Conservation (phyloP, 2,329 filamentous ascomycete species). For the Pseudogymnoascus sp. region DNA sequence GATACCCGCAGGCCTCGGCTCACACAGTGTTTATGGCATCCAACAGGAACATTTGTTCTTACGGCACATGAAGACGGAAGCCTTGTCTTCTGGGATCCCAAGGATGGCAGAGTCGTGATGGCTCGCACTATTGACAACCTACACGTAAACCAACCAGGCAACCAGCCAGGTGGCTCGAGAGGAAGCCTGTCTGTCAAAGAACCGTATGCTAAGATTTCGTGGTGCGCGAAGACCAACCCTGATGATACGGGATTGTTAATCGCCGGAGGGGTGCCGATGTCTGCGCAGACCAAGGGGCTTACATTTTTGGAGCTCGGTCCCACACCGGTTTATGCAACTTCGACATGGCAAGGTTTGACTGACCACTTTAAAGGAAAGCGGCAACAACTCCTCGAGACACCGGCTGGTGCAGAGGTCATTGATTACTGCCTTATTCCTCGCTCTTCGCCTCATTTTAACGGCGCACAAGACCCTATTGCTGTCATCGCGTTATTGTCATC, state of each 20-base stretch:
- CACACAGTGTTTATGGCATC: conserved; percentile 86
- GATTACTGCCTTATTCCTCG: conserved; percentile 81
- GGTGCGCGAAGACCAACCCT: conserved; percentile 90
- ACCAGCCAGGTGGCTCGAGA: conserved; percentile 34
- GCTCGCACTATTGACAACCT: conserved; percentile 71
- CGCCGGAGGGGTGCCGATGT: conserved; percentile 67
- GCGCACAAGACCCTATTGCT: conserved; percentile 84
- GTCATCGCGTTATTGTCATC: conserved; percentile 72
- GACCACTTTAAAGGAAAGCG: conserved; percentile 74
- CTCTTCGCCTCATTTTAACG: conserved; percentile 73
- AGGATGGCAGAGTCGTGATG: conserved; percentile 75
- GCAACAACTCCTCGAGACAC: conserved; percentile 63
- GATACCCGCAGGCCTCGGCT: conserved; percentile 62
- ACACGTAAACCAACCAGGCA: conserved; percentile 61
- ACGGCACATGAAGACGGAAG: conserved; percentile 57
- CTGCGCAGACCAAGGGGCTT: conserved; percentile 63
- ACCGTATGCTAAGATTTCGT: conserved; percentile 70
- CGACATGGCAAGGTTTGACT: conserved; percentile 74
- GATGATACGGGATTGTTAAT: conserved; percentile 88
- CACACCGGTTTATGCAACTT: conserved; percentile 86
- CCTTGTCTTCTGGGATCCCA: conserved; percentile 88
- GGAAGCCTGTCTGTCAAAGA: conserved; percentile 55
- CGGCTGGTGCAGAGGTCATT: conserved; percentile 65
- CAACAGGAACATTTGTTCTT: conserved; percentile 49
- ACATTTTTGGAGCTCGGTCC: conserved; percentile 84